Base-by-base conservation (phyloP, 108 stramenopile species). In the Aurantiochytrium sp. region DNA sequence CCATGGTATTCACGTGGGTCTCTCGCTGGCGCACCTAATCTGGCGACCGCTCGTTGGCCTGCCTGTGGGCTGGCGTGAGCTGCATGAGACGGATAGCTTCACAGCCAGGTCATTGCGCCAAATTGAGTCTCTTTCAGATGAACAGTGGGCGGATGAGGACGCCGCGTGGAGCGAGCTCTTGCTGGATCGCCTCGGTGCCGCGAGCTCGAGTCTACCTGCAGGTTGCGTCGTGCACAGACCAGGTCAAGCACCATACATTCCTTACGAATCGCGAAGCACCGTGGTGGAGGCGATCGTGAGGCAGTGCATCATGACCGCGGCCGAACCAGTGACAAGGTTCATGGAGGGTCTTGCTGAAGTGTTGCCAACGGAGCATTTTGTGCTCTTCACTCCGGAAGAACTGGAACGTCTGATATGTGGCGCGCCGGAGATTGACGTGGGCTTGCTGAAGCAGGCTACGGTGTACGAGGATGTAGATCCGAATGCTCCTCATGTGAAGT, bases 371-470 rank as follows among this genome's bases (percentile, higher is more conserved):
- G 93, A 93, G 25, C 69, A 92, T 10, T 71, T 95, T 23, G 89
- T 92, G 23, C 89, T 95, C 25, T 94, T 94, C 87, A 94, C 93
- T 4, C 89, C 89, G 89, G 87, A 93, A 23, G 94, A 95, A 60
- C 58, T 93, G 57, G 93, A 94, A 87, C 90, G 88, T 43, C 88
- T 94, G 57, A 29, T 94, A 25, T 93, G 91, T 44, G 94, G 94
- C n/a, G 58, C 88, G 29, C 92, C 87, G 16, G 92, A 91, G 58
- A 92, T 95, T 21, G 93, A 94, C 87, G 72, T 94, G 29, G 91
- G 59, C 42, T 58, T 94, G 49, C 87, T 95, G 29, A 57, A 92
- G 90, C 73, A 59, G 23, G 88, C 89, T 59, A 93, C 94, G 45
- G 93, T 92, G 88, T 95, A 93, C 88, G 91, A 91, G 6, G 93